Percentiles rank a stretch among this genome's conserved stretches.
Evolutionary conservation across 306 rosid species (phyloP).

Genomic region (Cucumis cinereus): DNA sequence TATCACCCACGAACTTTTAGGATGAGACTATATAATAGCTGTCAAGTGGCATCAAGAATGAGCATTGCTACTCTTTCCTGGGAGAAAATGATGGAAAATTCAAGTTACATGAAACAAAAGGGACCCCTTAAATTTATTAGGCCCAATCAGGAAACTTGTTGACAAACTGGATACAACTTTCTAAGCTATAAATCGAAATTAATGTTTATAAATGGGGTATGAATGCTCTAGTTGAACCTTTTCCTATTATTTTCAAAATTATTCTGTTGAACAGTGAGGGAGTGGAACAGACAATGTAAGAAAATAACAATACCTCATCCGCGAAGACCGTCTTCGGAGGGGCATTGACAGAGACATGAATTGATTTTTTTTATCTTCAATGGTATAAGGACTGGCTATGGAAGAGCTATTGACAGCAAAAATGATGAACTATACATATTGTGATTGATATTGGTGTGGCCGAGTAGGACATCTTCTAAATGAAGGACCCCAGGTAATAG

Average conservation of each 20-base stretch:
- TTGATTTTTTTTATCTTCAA: background rate
- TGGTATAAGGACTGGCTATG: background rate
- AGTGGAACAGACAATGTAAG: slow-evolving; percentile 8
- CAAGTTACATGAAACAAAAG: background rate
- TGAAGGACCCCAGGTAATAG: background rate
- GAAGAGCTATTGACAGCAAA: slow-evolving; percentile 7
- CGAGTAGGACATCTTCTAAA: slow-evolving; percentile 25
- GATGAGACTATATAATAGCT: slow-evolving; percentile 15
- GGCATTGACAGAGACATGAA: slow-evolving; percentile 7
- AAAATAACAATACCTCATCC: background rate
- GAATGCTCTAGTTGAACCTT: background rate
- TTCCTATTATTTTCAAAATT: slow-evolving; percentile 4
- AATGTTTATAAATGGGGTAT: background rate
- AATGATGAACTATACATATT: slow-evolving; percentile 15
- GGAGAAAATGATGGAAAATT: slow-evolving; percentile 10
- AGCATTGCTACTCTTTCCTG: slow-evolving; percentile 9
- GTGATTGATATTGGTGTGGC: slow-evolving; percentile 12
- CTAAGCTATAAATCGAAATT: background rate
- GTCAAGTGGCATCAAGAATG: slow-evolving; percentile 9
- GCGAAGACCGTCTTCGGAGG: background rate
- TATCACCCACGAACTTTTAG: background rate
- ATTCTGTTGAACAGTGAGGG: slow-evolving; percentile 4
- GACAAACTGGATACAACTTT: background rate
- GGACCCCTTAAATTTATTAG: background rate
- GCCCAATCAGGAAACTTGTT: slow-evolving; percentile 4